Percentiles rank a stretch among this genome's conserved stretches.
Conservation (phyloP, 2,329 filamentous ascomycete species). For the Cephalotrichum gorgonifer region DNA sequence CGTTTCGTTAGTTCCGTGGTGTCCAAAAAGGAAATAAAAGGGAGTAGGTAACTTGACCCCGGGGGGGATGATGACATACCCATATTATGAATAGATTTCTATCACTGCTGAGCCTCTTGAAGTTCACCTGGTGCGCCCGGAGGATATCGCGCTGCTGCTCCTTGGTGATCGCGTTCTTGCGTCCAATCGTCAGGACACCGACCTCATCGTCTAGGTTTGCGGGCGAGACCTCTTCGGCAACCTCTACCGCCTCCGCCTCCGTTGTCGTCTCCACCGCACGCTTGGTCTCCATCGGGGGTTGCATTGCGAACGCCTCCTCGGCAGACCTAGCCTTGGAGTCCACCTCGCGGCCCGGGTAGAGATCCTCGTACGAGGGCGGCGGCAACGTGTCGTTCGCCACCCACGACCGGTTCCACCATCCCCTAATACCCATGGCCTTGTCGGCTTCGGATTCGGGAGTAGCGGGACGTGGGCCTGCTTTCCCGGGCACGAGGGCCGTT, state of each 20-base stretch:
- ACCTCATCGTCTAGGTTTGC: conserved; percentile 27
- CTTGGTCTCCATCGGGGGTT: conserved; percentile 6
- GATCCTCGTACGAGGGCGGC: conserved; percentile 70
- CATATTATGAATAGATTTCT: conserved; percentile 59
- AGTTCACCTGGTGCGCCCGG: conserved; percentile 48
- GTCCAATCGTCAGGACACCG: conserved; percentile 45
- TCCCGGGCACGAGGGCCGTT: conserved; percentile 61
- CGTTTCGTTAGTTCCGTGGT: background rate
- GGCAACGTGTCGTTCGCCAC: conserved; percentile 31
- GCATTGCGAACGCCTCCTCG: conserved; percentile 37
- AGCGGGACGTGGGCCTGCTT: conserved; percentile 31
- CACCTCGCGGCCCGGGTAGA: conserved; percentile 51
- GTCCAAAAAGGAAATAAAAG: background rate
- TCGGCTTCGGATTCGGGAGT: conserved; percentile 20
- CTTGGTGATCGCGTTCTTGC: conserved; percentile 52
- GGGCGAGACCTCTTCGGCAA: conserved; percentile 20
- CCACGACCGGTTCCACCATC: conserved; percentile 61
- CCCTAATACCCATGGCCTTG: conserved; percentile 30
- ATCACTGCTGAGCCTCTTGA: conserved; percentile 54
- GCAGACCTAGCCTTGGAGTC: conserved; percentile 50
- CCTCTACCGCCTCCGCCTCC: conserved; percentile 23
- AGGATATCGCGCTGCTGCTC: conserved; percentile 56
- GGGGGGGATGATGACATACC: conserved; percentile 31
- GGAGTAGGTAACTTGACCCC: background rate
- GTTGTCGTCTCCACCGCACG: conserved; percentile 32